Percentiles rank a stretch among this genome's conserved stretches.
Evolutionary conservation across 2,329 filamentous ascomycete species (phyloP).

Genomic region (Penicillium sp.): DNA sequence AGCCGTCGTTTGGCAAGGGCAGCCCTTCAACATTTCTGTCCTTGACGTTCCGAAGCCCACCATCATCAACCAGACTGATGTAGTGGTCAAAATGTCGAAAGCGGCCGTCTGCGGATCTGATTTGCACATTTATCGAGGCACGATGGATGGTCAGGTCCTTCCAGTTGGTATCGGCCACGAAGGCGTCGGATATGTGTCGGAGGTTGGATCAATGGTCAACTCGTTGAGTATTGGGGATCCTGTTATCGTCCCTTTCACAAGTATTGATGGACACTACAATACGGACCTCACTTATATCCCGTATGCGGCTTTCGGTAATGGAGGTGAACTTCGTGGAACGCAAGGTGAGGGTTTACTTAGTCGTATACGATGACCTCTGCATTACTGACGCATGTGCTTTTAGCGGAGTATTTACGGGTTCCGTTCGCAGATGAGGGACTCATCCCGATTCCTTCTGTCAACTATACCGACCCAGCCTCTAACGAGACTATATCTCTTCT

Average conservation of each 20-base stretch:
- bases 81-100: slow-evolving; percentile 40
- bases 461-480: background rate
- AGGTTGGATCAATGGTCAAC: slow-evolving; percentile 20
- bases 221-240: slow-evolving; percentile 23
- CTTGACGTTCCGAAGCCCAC: slow-evolving; percentile 26
- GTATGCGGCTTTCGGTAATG: background rate
- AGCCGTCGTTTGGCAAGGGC: slow-evolving; percentile 32
- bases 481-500: background rate
- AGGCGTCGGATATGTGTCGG: slow-evolving; percentile 22
- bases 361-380: background rate
- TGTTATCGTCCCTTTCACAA: slow-evolving; percentile 24
- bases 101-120: slow-evolving; percentile 44
- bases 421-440: slow-evolving; percentile 21
- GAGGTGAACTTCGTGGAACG: background rate
- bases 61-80: slow-evolving; percentile 34
- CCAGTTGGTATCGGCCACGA: slow-evolving; percentile 29
- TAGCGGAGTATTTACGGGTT: slow-evolving; percentile 24
- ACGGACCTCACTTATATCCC: no score
- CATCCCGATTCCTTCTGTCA: slow-evolving; percentile 11
- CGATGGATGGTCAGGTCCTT: slow-evolving; percentile 16
- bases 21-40: slow-evolving; percentile 31
- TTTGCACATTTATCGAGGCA: slow-evolving; percentile 41
- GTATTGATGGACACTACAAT: slow-evolving; percentile 15
- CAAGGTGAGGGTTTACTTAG: background rate
- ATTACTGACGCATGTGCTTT: background rate